Evolutionary conservation across 768 basidiomycete species (phyloP).

Genomic region (Kwoniella bestiolae): DNA sequence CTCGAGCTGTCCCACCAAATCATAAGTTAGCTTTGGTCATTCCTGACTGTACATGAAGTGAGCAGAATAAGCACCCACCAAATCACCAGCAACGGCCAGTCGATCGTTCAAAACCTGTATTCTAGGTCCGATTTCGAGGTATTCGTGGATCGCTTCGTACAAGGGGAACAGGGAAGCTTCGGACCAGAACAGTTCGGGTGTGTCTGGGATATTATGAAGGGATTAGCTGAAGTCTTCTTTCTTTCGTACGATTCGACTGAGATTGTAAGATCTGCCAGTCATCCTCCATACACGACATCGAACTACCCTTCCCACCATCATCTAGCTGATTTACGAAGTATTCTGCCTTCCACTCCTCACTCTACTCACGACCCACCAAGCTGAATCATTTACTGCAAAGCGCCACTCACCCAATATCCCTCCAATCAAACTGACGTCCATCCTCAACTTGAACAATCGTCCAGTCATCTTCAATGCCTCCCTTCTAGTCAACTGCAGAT

Average conservation of each 20-base stretch:
- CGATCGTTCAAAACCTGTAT: constrained; percentile 88
- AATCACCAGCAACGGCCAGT: constrained; percentile 80
- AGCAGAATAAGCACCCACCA: too few species aligned
- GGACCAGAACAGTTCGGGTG: constrained; percentile 92
- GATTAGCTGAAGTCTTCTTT: background rate
- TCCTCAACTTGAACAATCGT: constrained; percentile 78
- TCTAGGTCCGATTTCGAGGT: constrained; percentile 85
- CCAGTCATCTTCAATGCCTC: constrained; percentile 89
- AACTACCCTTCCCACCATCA: background rate
- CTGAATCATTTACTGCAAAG: too few species aligned
- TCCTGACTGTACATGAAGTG: too few species aligned
- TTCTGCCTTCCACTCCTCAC: too few species aligned
- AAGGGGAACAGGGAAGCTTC: constrained; percentile 86
- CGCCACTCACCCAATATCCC: constrained; percentile 74
- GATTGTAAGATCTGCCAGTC: too few species aligned
- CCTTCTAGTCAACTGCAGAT: constrained; percentile 72
- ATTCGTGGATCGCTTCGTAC: constrained; percentile 90
- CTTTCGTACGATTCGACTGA: background rate
- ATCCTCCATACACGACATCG: too few species aligned
- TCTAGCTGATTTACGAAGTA: background rate
- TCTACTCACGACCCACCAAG: too few species aligned
- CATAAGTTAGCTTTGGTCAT: background rate
- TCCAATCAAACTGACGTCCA: constrained; percentile 87
- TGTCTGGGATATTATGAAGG: constrained; percentile 61
- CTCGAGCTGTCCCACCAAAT: constrained; percentile 65